Base-by-base conservation (phyloP, 78 protist genomes). In the Cavenderia fasciculata region DNA sequence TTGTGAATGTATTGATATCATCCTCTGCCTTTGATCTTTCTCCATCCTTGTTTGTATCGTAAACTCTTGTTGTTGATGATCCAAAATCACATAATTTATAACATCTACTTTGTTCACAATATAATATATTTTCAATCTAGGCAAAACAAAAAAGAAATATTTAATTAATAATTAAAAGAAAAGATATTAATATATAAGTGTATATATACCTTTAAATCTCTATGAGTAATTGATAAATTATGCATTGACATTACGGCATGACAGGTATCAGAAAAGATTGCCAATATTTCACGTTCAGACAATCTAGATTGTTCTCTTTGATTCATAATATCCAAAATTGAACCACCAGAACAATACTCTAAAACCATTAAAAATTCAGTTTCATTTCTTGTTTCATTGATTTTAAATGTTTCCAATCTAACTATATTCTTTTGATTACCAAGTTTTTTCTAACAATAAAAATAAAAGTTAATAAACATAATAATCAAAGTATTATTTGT, bases 21-120 rank as follows among this genome's bases (percentile, higher is more conserved):
- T 75, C 95, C 51, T 95, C 94, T 0, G 84, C 95, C 11, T 21
- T 8, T 27, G 27, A 23, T 11, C 91, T n/a, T 7, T 92, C 93
- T 1, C 36, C 2, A 23, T 76, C 94, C 0, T 2, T 31, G 0
- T n/a, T 14, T 7, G 92, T 68, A 54, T 71, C 62, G 51, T 59
- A 71, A 10, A 74, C 57, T 27, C 54, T 74, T 0, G 61, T 74
- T 0, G 93, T 94, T 1, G 92, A 47, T 29, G 74, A 49, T 19
- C 96, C 96, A 62, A 94, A 94, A 62, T 94, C 96, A 59, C 96
- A 86, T 36, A 94, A 33, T 21, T 94, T 94, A 34, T 72, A 94
- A n/a, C 78, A 47, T 14, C 73, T 38, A 18, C 61, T 54, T 2
- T 65, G 11, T 38, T 87, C 72, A 34, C 73, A 72, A 33, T 54